These are phyloP conservation scores for Pseudocercospora fuligena DNA, from an alignment of 2,329 filamentous ascomycete species.

Conservation along the genomic window DNA sequence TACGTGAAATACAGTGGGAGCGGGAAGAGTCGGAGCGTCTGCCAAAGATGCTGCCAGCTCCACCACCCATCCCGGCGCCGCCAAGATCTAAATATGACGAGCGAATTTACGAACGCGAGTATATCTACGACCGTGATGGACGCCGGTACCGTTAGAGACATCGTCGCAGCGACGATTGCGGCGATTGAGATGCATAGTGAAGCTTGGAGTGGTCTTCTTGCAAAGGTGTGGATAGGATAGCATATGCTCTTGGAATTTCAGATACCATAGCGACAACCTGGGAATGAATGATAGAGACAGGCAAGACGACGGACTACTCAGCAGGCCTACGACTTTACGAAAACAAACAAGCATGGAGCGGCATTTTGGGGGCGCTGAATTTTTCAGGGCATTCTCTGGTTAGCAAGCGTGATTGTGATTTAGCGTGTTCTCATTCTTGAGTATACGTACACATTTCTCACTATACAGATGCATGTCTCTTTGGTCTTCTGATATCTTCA, in stretches of 20 bases:
- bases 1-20: slow-evolving; percentile 67
- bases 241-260: neutral
- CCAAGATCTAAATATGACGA: slow-evolving; percentile 61
- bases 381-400: slow-evolving; percentile 8
- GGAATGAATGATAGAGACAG: slow-evolving; percentile 13
- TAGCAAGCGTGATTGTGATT: slow-evolving; percentile 11
- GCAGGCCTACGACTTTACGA: slow-evolving; percentile 16
- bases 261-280: slow-evolving; percentile 8
- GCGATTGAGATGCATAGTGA: slow-evolving; percentile 1
- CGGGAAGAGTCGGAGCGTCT: slow-evolving; percentile 58
- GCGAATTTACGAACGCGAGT: slow-evolving; percentile 69
- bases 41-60: slow-evolving; percentile 42
- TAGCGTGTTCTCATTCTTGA: slow-evolving; percentile 2
- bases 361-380: slow-evolving; percentile 10
- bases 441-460: slow-evolving; percentile 1
- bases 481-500: slow-evolving; percentile 5
- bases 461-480: neutral
- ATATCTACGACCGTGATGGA: slow-evolving; percentile 62
- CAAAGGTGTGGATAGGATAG: neutral
- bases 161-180: neutral
- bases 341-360: slow-evolving; percentile 14
- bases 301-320: slow-evolving; percentile 1
- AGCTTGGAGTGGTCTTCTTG: neutral
- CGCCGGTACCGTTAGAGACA: slow-evolving; percentile 26
- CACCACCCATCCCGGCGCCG: slow-evolving; percentile 50